These are phyloP conservation scores for Pinus tabuliformis DNA, from an alignment of 75 land plant genomes.

Conservation along the genomic window DNA sequence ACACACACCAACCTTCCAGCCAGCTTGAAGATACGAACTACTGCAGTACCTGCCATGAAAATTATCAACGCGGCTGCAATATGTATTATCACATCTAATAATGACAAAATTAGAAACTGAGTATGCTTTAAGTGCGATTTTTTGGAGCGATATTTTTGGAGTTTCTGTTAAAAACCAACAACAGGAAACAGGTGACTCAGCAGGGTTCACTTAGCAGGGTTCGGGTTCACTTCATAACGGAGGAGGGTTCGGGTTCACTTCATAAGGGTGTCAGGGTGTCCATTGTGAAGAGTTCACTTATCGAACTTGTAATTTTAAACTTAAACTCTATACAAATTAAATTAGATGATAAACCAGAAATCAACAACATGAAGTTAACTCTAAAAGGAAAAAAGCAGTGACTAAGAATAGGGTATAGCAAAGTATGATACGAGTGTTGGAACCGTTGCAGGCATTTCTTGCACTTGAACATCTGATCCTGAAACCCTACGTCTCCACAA, in stretches of 20 bases:
- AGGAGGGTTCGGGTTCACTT: too few relatives aligned
- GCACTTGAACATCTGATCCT: constrained; percentile 44
- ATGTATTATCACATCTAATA: background rate
- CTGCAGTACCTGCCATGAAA: constrained; percentile 3
- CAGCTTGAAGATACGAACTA: constrained; percentile 1
- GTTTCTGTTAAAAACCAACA: too few relatives aligned
- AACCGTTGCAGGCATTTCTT: constrained; percentile 22
- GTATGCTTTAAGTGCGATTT: too few relatives aligned
- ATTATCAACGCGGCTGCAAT: background rate
- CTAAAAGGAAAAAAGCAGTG: background rate
- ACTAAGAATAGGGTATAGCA: background rate
- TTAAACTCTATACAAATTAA: too few relatives aligned
- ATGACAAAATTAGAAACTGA: background rate
- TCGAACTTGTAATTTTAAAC: too few relatives aligned
- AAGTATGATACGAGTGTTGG: constrained; percentile 37
- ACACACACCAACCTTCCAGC: background rate
- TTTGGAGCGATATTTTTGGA: too few relatives aligned
- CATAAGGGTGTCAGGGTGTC: too few relatives aligned
- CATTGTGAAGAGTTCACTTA: too few relatives aligned
- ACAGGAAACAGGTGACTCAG: too few relatives aligned
- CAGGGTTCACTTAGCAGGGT: too few relatives aligned
- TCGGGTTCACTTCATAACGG: too few relatives aligned
- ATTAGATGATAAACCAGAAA: background rate
- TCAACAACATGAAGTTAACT: background rate
- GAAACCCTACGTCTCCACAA: constrained; percentile 46